phyloP scores from a whole-genome alignment of 1,139 yeast species.

The Arxiozyma heterogenica region DNA sequence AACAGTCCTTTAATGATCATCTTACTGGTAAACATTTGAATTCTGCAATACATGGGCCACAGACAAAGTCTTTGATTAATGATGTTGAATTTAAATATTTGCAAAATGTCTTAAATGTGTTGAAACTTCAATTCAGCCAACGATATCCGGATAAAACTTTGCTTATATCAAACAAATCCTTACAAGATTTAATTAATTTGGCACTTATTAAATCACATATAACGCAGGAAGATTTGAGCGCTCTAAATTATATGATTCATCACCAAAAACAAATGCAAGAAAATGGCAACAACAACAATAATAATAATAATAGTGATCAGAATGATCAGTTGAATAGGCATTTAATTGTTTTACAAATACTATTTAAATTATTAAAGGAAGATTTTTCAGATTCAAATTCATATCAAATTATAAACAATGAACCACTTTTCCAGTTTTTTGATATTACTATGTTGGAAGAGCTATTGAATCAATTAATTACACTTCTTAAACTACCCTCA shows the following conservation, averaged over 20 bases:
- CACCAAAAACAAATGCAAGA: no score
- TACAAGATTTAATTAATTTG: background rate
- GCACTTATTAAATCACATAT: background rate
- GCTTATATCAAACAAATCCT: background rate
- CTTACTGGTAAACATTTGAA: constrained; percentile 8
- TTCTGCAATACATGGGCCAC: constrained; percentile 7
- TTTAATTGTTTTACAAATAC: background rate
- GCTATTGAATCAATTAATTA: background rate
- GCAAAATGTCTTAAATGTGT: background rate
- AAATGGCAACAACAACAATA: no score
- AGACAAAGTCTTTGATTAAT: constrained; percentile 4
- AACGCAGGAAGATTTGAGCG: background rate
- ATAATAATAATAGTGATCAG: no score
- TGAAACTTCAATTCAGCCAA: background rate
- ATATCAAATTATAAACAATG: no score
- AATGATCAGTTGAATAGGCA: no score
- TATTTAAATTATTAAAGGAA: background rate
- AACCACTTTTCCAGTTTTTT: no score
- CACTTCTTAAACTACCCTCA: no score
- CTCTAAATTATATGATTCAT: background rate
- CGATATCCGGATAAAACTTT: background rate
- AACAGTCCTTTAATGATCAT: constrained; percentile 11
- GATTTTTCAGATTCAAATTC: background rate
- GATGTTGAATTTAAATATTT: constrained; percentile 4
- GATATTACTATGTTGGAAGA: background rate